Evolutionary conservation across 345 rosid genomes (phyloP).

Genomic region (Euphorbia lathyris): DNA sequence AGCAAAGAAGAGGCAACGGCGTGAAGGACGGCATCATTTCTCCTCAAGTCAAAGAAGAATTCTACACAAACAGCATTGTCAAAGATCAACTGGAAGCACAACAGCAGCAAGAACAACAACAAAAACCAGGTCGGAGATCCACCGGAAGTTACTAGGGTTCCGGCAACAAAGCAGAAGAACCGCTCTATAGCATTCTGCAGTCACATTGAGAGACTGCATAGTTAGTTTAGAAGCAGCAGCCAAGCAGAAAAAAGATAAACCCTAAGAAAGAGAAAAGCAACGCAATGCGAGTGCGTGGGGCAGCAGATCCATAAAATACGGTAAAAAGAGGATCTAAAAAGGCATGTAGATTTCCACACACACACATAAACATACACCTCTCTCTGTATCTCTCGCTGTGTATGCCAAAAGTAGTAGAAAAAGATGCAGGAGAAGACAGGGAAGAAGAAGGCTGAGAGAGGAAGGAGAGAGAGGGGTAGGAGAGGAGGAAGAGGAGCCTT

Average conservation of each 20-base stretch:
- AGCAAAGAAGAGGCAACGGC: constrained; percentile 32
- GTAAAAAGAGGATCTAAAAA: constrained; percentile 34
- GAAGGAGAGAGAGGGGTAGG: neutral
- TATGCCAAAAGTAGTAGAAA: neutral
- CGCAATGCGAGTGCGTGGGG: constrained; percentile 28
- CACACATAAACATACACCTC: neutral
- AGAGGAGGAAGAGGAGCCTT: constrained; percentile 15
- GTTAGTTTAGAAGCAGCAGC: neutral
- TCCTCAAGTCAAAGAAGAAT: constrained; percentile 23
- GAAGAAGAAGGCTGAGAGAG: neutral
- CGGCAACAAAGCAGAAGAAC: constrained; percentile 17
- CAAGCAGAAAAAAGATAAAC: constrained; percentile 23
- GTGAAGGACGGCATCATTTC: constrained; percentile 45
- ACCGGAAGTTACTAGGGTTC: constrained; percentile 15
- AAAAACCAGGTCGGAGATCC: constrained; percentile 28
- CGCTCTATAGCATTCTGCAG: constrained; percentile 33
- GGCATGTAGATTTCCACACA: no score
- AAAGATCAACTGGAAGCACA: constrained; percentile 16
- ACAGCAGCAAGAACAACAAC: constrained; percentile 2
- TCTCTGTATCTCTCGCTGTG: neutral
- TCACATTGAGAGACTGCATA: constrained; percentile 19
- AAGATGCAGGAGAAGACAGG: neutral
- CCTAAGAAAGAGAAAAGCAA: constrained; percentile 41
- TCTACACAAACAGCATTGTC: constrained; percentile 50
- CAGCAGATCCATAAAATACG: constrained; percentile 72